Conservation (phyloP, 305 asterid genomes). For the Solanum hybrid region DNA sequence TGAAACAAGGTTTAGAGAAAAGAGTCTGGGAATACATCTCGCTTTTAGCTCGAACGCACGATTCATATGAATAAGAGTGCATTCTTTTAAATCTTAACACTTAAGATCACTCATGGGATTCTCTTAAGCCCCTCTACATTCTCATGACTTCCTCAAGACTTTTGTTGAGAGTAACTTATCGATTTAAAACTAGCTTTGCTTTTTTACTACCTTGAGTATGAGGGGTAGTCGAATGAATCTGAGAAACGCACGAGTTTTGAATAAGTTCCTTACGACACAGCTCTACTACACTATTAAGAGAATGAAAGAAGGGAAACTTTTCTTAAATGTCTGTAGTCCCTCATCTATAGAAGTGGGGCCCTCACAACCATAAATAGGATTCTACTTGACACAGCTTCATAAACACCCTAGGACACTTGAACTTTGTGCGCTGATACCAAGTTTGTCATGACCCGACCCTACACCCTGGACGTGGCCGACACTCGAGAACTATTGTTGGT, state of each 20-base stretch:
- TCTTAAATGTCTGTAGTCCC: background rate
- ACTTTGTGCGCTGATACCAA: background rate
- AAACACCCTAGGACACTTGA: background rate
- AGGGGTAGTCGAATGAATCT: background rate
- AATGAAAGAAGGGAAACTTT: background rate
- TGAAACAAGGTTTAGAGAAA: background rate
- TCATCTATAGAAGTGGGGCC: background rate
- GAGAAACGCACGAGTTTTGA: background rate
- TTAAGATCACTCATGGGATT: background rate
- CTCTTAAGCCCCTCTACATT: background rate
- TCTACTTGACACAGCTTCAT: background rate
- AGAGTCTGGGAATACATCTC: too few species aligned
- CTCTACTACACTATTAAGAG: background rate
- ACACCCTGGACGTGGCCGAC: background rate
- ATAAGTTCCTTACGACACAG: background rate
- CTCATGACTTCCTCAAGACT: background rate
- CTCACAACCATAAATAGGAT: background rate
- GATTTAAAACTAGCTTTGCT: background rate
- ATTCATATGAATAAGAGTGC: background rate
- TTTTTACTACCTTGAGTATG: background rate
- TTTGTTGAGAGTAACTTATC: background rate
- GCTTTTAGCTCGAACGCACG: too few species aligned
- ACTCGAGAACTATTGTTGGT: background rate
- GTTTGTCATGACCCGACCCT: background rate
- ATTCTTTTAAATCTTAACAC: background rate